Percentiles rank a stretch among this genome's conserved stretches.
Evolutionary conservation across 1,284 basidiomycete genomes (phyloP).

Genomic region (Pisolithus thermaeus): DNA sequence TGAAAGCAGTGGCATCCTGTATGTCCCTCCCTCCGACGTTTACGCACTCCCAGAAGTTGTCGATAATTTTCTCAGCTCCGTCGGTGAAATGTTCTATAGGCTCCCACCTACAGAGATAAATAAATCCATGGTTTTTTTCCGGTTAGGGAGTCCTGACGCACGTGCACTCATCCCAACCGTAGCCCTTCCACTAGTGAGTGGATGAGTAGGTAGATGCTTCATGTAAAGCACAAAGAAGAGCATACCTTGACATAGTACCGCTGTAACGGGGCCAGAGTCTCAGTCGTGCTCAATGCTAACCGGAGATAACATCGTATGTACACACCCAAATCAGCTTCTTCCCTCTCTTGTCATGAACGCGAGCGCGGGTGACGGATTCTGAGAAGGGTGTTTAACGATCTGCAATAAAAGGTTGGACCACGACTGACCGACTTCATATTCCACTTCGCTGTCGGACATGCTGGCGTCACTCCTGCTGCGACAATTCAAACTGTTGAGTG

Average conservation of each 20-base stretch:
- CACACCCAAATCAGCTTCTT: conserved; percentile 43
- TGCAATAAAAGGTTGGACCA: neutral
- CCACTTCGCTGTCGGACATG: conserved; percentile 26
- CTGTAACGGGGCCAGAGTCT: conserved; percentile 29
- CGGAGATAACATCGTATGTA: neutral
- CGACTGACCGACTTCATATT: conserved; percentile 69
- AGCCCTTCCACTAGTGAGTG: conserved; percentile 60
- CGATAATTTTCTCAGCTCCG: conserved; percentile 52
- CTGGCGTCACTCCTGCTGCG: conserved; percentile 18
- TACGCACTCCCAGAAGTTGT: conserved; percentile 55
- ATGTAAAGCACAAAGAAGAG: neutral
- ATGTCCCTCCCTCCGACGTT: conserved; percentile 47
- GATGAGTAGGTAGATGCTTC: conserved; percentile 4
- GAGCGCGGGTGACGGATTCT: conserved; percentile 53
- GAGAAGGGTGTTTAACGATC: conserved; percentile 1
- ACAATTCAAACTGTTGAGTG: neutral
- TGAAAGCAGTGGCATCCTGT: conserved; percentile 43
- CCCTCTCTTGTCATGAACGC: conserved; percentile 38
- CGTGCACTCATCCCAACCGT: conserved; percentile 58
- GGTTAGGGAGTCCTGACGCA: conserved; percentile 34
- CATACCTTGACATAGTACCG: conserved; percentile 58
- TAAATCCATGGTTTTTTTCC: conserved; percentile 6
- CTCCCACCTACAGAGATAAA: conserved; percentile 51
- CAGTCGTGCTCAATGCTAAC: conserved; percentile 16
- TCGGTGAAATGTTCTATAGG: conserved; percentile 52